Conservation (phyloP, 768 basidiomycete species). For the Psilocybe azurescens region DNA sequence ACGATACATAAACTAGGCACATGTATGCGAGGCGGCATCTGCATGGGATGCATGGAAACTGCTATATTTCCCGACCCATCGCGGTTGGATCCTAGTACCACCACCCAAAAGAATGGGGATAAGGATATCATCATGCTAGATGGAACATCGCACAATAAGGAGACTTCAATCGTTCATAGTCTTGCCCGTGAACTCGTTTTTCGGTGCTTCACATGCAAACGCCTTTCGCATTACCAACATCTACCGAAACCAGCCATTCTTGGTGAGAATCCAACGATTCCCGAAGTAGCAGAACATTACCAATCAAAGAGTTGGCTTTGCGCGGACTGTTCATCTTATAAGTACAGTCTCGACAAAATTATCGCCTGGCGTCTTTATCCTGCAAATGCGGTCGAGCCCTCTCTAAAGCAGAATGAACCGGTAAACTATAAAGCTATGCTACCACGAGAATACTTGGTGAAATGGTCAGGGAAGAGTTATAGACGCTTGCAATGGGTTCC, state of each 20-base stretch:
- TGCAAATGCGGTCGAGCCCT: slow-evolving; percentile 60
- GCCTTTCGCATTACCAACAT: slow-evolving; percentile 83
- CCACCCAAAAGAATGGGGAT: slow-evolving; percentile 6
- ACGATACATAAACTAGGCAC: slow-evolving; percentile 36
- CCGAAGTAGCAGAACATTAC: slow-evolving; percentile 65
- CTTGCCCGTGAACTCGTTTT: slow-evolving; percentile 64
- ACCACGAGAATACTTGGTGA: slow-evolving; percentile 93
- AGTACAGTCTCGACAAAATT: slow-evolving; percentile 78
- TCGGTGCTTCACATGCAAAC: slow-evolving; percentile 84
- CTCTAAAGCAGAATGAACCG: slow-evolving; percentile 35
- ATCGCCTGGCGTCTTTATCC: slow-evolving; percentile 92
- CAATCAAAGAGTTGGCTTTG: slow-evolving; percentile 72
- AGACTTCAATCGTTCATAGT: slow-evolving; percentile 15
- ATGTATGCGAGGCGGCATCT: slow-evolving; percentile 79
- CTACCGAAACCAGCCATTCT: slow-evolving; percentile 52
- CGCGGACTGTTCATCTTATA: slow-evolving; percentile 76
- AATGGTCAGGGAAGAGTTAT: slow-evolving; percentile 85
- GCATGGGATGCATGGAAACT: slow-evolving; percentile 73
- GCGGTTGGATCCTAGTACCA: slow-evolving; percentile 17
- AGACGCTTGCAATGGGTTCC: slow-evolving; percentile 87
- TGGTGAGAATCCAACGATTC: slow-evolving; percentile 35
- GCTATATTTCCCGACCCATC: slow-evolving; percentile 51
- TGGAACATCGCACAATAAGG: slow-evolving; percentile 12
- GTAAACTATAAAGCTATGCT: slow-evolving; percentile 63
- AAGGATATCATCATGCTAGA: slow-evolving; percentile 43